Evolutionary conservation across 805 yeast genomes (phyloP), one percentile per base, ranked within the genome.

Genomic region (Wickerhamia fluorescens): DNA sequence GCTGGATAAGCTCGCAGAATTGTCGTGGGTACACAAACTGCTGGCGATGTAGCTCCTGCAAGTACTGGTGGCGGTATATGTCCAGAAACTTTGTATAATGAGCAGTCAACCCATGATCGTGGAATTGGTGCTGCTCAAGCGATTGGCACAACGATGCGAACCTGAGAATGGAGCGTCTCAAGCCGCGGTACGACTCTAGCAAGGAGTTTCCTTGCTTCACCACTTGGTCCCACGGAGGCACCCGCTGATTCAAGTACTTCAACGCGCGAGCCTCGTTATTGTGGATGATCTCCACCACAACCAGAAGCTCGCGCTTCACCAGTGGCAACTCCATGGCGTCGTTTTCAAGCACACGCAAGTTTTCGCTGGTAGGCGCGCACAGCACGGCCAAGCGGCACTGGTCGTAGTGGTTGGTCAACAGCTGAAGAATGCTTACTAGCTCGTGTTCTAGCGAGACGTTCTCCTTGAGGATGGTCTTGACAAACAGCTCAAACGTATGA

Each of bases 401-500:
- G 51, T 87, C 96, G 44, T 77, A 85, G 55, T 87, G 95, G 30
- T 73, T 73, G 7, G 95, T 79, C 26, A 87, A 58, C 44, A 87
- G 73, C 32, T 75, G 77, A 19, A 88, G 57, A 11, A 80, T 60
- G 2, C 70, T 66, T 1, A 84, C 94, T 53, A 85, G 65, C 30
- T 81, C 92, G 34, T 68, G 65, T 30, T 85, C 94, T 27, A 75
- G 45, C 2, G 62, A 58, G 10, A 54, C 42, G 36, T 71, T 74
- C 30, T 70, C 73, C 31, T 56, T 54, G 16, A 56, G 30, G 3
- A 58, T 42, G 9, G 47, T 44, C 10, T 35, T 35, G 4, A 55
- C 41, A 6, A 40, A 24, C 7, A 40, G 42, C 14, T 42, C 45
- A 15, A 47, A 30, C 22, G n/a, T n/a, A n/a, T n/a, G n/a, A n/a